These are phyloP conservation scores for Ailanthus altissimus DNA, from an alignment of 345 rosid genomes.

Conservation along the genomic window DNA sequence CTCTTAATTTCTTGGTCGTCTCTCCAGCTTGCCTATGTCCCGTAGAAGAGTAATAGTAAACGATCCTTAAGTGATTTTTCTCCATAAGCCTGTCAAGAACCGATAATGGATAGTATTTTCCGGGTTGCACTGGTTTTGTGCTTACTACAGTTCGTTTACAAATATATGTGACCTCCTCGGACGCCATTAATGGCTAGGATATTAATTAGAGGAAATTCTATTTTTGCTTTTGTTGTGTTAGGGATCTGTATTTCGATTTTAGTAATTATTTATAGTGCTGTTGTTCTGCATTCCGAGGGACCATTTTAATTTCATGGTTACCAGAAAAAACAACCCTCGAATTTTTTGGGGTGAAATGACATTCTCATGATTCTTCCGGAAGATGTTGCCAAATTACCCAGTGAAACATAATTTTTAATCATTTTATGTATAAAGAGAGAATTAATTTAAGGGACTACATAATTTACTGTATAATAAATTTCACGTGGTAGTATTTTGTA, in stretches of 20 bases:
- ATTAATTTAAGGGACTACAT: too few species aligned
- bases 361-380: constrained; percentile 26
- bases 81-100: constrained; percentile 72
- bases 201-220: too few species aligned
- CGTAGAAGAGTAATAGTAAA: constrained; percentile 53
- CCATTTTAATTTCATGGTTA: constrained; percentile 16
- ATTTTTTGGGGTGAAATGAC: constrained; percentile 17
- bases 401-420: background rate
- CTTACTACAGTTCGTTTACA: constrained; percentile 77
- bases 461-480: too few species aligned
- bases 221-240: background rate
- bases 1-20: constrained; percentile 43
- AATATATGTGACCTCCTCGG: constrained; percentile 27
- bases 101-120: constrained; percentile 39
- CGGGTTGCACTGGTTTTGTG: constrained; percentile 54
- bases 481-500: too few species aligned
- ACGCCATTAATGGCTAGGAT: constrained; percentile 30
- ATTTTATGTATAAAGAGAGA: too few species aligned
- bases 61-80: constrained; percentile 45
- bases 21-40: constrained; percentile 32
- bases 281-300: background rate
- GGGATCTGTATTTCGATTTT: background rate
- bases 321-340: constrained; percentile 16
- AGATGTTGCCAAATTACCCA: background rate
- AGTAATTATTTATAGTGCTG: background rate